Percentiles rank a stretch among this genome's conserved stretches.
Conservation (phyloP, 2,329 filamentous ascomycete genomes). For the Cercospora canescens region DNA sequence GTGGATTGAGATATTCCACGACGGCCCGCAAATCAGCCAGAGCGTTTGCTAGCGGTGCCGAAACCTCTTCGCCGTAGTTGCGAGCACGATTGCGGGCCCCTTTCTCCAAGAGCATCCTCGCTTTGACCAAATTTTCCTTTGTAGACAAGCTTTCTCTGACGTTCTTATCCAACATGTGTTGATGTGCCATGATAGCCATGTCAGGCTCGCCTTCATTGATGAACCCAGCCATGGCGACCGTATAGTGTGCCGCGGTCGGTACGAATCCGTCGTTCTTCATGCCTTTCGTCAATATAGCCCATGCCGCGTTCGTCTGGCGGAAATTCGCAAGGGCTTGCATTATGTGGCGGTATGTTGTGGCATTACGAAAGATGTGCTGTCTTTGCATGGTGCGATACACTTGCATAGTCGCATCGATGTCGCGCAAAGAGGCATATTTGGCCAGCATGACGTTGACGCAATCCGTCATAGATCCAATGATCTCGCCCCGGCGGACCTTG, state of each 20-base stretch:
- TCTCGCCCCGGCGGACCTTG: slow-evolving; percentile 39
- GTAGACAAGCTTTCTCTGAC: slow-evolving; percentile 39
- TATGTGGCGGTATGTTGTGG: slow-evolving; percentile 60
- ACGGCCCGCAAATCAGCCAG: neutral
- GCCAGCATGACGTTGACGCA: slow-evolving; percentile 80
- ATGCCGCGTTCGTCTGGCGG: slow-evolving; percentile 57
- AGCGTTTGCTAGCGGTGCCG: neutral
- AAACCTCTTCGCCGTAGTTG: neutral
- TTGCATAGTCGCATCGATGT: slow-evolving; percentile 55
- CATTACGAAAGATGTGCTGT: slow-evolving; percentile 53
- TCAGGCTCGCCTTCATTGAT: slow-evolving; percentile 42
- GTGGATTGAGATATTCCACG: neutral
- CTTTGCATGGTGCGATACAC: slow-evolving; percentile 58
- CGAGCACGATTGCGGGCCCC: neutral
- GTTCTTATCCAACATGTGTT: slow-evolving; percentile 42
- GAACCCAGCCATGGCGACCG: slow-evolving; percentile 55
- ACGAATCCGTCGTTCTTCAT: slow-evolving; percentile 51
- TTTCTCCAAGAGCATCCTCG: slow-evolving; percentile 5
- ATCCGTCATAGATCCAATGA: slow-evolving; percentile 56
- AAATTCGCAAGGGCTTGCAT: slow-evolving; percentile 59
- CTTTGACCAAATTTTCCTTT: slow-evolving; percentile 2
- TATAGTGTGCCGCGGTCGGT: slow-evolving; percentile 53
- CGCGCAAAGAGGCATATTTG: slow-evolving; percentile 65
- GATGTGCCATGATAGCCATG: slow-evolving; percentile 53
- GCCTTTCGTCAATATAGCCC: slow-evolving; percentile 52